Evolutionary conservation across 148 eudicot species (phyloP), one percentile per base, ranked within the genome.

Genomic region (Chenopodium berlandieri): DNA sequence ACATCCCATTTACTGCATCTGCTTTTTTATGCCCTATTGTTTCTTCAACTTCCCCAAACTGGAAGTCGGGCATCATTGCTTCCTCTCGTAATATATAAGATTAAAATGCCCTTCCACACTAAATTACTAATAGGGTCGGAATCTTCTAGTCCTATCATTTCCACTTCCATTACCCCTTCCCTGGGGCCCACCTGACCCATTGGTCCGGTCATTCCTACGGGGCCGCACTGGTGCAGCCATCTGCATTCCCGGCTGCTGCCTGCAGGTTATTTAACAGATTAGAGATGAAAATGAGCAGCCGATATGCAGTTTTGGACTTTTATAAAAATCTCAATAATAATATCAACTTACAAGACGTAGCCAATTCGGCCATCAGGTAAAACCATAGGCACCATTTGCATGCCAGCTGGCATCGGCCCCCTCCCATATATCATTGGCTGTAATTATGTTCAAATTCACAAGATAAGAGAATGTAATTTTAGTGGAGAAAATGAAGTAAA

Each of bases 331-430:
- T 31, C 23, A 19, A 6, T 12, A 71, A 23, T 62, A 65, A 27
- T 52, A 31, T 71, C 58, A 78, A 91, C 99, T 91, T 94, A 96
- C 99, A 96, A 86, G 76, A 96, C 99, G 83, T 96, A 96, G 87
- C 99, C 99, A 48, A 96, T 92, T 78, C 88, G 95, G 83, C 99
- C 99, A 89, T 96, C 97, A 37, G 99, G 99, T 27, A 96, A 89
- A 86, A 96, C 94, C 99, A 96, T 96, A 7, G 99, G 98, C 76
- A 96, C 98, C 99, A 96, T 96, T 75, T 94, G 98, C 99, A 96
- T 96, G 82, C 97, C 97, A 23, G 97, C 60, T 65, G 99, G 99
- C 97, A 94, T 94, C 23, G 98, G 93, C 2, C 99, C 98, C 80
- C 98, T 89, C 47, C 99, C 99, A 37, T 91, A 96, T 77, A 96